phyloP scores from a whole-genome alignment of 371 early-diverging fungal species.

The Mortierella sp. region DNA sequence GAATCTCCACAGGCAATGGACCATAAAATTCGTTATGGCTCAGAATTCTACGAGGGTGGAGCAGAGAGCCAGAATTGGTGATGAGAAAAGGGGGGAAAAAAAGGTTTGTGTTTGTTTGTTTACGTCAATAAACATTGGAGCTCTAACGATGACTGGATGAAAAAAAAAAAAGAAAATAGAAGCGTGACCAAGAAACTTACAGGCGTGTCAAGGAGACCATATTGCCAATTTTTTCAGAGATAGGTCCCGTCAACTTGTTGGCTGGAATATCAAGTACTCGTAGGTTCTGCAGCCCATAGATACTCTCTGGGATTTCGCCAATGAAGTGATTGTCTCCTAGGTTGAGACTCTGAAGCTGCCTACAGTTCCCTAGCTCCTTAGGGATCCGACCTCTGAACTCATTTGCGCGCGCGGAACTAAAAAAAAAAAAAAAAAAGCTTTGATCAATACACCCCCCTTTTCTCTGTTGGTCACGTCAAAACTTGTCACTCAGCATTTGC shows the following conservation, averaged over 20 bases:
- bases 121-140: too few species aligned
- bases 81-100: not conserved
- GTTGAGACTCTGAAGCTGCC: conserved; percentile 17
- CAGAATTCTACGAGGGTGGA: conserved; percentile 50
- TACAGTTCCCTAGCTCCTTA: conserved; percentile 31
- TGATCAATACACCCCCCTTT: not conserved
- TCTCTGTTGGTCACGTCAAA: not conserved
- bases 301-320: conserved; percentile 32
- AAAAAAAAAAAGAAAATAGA: not conserved
- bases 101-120: not conserved
- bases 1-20: conserved; percentile 61
- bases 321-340: conserved; percentile 36
- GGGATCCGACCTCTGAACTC: conserved; percentile 35
- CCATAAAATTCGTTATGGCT: conserved; percentile 63
- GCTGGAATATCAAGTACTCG: conserved; percentile 28
- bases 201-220: conserved; percentile 51
- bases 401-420: conserved; percentile 41
- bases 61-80: not conserved
- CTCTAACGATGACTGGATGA: not conserved
- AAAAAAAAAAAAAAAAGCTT: not conserved
- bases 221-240: conserved; percentile 26
- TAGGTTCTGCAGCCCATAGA: conserved; percentile 33
- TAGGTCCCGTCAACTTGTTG: conserved; percentile 22
- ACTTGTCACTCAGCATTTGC: not conserved
- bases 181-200: conserved; percentile 45